phyloP scores from a whole-genome alignment of 139 green algal species.

The Pleodorina starrii region DNA sequence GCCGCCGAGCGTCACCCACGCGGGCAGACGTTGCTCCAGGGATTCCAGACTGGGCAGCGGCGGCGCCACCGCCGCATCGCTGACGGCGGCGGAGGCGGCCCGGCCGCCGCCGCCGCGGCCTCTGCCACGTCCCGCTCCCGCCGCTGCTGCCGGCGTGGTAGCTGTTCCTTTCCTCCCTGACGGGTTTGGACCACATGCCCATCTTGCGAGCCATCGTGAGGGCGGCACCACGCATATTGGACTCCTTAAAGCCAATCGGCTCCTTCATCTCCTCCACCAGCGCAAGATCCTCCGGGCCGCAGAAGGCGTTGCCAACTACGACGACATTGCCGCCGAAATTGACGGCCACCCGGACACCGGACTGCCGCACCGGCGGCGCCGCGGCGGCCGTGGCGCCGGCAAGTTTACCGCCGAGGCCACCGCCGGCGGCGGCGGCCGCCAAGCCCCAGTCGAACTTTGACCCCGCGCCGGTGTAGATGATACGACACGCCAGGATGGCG shows the following conservation, averaged over 20 bases:
- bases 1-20: not conserved
- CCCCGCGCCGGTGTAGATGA: not conserved
- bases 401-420: not conserved
- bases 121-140: not conserved
- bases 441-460: not conserved
- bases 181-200: slow-evolving; percentile 42
- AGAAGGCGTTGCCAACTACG: slow-evolving; percentile 42
- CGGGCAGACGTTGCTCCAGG: slow-evolving; percentile 25
- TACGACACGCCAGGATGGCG: slow-evolving; percentile 11
- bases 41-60: slow-evolving; percentile 14
- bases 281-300: slow-evolving; percentile 14
- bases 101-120: not conserved
- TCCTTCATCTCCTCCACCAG: slow-evolving; percentile 4
- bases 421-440: not conserved
- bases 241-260: no score
- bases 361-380: not conserved
- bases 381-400: not conserved
- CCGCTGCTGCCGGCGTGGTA: not conserved
- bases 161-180: slow-evolving; percentile 1
- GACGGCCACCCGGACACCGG: slow-evolving; percentile 32
- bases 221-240: no score
- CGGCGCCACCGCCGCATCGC: no score
- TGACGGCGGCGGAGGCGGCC: not conserved
- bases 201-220: no score
- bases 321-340: slow-evolving; percentile 48